Percentiles rank a stretch among this genome's conserved stretches.
Evolutionary conservation across 352 stramenopile species (phyloP).

Genomic region (Elongisporangium anandrum): DNA sequence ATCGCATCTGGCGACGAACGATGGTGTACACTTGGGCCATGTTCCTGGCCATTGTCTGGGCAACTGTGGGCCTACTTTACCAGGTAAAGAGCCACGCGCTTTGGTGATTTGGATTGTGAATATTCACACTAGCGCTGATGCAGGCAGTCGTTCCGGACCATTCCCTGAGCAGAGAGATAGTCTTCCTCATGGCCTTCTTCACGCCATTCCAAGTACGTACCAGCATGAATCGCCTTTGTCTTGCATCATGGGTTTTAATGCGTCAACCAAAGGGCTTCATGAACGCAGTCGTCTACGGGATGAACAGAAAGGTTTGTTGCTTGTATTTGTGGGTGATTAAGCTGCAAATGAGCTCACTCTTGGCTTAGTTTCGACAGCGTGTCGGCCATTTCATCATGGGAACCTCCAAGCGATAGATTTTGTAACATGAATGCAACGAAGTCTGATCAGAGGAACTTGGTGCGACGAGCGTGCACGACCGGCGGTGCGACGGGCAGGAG

Average conservation of each 20-base stretch:
- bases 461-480: constrained; percentile 24
- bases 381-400: constrained; percentile 3
- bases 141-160: constrained; percentile 39
- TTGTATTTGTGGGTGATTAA: neutral
- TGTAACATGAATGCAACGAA: constrained; percentile 1
- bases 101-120: constrained; percentile 1
- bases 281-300: constrained; percentile 54
- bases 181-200: constrained; percentile 69
- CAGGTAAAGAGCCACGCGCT: constrained; percentile 19
- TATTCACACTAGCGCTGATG: neutral
- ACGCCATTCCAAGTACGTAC: constrained; percentile 70
- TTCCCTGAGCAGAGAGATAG: constrained; percentile 33
- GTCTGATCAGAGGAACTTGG: constrained; percentile 18
- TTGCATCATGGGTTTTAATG: no score
- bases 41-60: constrained; percentile 46
- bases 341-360: neutral
- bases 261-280: no score
- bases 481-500: constrained; percentile 22
- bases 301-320: constrained; percentile 49
- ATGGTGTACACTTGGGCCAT: constrained; percentile 60
- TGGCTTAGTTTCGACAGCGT: constrained; percentile 14
- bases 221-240: no score
- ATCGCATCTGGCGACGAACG: constrained; percentile 61
- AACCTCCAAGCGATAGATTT: neutral
- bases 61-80: constrained; percentile 36